Conservation (phyloP, 2,329 filamentous ascomycete species). For the Xylariaceae sp. region DNA sequence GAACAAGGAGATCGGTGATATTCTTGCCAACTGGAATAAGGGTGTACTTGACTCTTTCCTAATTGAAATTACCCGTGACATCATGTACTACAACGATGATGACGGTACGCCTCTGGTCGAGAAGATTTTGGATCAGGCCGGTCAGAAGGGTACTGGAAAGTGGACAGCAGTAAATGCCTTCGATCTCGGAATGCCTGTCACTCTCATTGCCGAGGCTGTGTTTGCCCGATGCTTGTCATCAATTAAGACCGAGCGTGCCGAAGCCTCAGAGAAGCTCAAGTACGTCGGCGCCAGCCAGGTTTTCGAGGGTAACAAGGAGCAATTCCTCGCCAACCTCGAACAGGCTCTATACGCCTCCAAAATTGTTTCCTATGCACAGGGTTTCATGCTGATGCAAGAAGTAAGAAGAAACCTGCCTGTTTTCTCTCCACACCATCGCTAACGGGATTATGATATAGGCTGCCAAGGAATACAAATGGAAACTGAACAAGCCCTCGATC, state of each 20-base stretch:
- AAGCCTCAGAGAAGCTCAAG: constrained; percentile 73
- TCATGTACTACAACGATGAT: constrained; percentile 97
- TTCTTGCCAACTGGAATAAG: constrained; percentile 95
- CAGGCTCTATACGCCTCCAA: constrained; percentile 99
- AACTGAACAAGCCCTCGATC: constrained; percentile 99
- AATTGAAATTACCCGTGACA: constrained; percentile 97
- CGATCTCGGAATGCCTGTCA: constrained; percentile 97
- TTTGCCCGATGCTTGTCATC: constrained; percentile 90
- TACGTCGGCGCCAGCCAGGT: constrained; percentile 68
- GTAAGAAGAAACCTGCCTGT: constrained; percentile 47
- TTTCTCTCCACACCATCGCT: constrained; percentile 4
- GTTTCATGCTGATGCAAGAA: constrained; percentile 99
- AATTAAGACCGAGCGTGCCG: constrained; percentile 87
- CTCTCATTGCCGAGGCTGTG: constrained; percentile 94
- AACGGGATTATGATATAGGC: constrained; percentile 56
- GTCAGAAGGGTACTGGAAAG: constrained; percentile 99
- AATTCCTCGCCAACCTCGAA: constrained; percentile 95
- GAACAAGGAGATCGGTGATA: constrained; percentile 93
- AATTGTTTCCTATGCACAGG: constrained; percentile 99
- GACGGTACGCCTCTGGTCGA: constrained; percentile 87
- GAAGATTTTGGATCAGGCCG: constrained; percentile 98
- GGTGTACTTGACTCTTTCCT: constrained; percentile 98
- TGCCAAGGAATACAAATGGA: constrained; percentile 93
- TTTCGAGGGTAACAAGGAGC: constrained; percentile 85
- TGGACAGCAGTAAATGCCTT: constrained; percentile 99